phyloP scores from a whole-genome alignment of 2,329 filamentous ascomycete genomes.

The Fusarium pseudonygamai region DNA sequence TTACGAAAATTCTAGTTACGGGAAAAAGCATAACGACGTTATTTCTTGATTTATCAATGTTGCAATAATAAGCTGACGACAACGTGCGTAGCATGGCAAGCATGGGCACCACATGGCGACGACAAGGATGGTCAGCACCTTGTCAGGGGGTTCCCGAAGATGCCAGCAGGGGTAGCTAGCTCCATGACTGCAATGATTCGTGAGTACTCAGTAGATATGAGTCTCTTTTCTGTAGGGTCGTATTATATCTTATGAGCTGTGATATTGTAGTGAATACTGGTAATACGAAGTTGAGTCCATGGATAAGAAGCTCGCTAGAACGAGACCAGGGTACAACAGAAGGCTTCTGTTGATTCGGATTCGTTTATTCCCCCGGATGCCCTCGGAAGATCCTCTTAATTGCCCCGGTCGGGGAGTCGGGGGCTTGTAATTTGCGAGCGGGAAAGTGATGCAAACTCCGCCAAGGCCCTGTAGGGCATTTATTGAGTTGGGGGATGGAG shows the following conservation, averaged over 20 bases:
- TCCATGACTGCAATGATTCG: neutral
- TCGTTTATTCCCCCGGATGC: conserved; percentile 16
- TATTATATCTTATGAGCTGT: neutral
- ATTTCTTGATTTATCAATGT: neutral
- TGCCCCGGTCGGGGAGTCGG: neutral
- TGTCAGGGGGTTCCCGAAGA: conserved; percentile 5
- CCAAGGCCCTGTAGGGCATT: conserved; percentile 13
- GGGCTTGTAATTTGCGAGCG: conserved; percentile 9
- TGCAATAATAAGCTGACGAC: conserved; percentile 7
- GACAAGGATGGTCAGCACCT: conserved; percentile 26
- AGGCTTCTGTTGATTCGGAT: conserved; percentile 10
- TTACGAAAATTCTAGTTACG: neutral
- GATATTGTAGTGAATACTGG: neutral
- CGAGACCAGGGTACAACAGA: neutral
- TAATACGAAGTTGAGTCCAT: neutral
- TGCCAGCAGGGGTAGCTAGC: neutral
- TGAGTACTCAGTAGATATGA: neutral
- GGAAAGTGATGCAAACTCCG: conserved; percentile 20
- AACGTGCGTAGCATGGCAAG: conserved; percentile 22
- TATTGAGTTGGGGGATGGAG: neutral
- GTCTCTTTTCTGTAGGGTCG: neutral
- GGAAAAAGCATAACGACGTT: neutral
- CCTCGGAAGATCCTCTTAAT: neutral
- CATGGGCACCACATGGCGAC: conserved; percentile 35
- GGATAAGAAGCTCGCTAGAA: neutral